A percentile compares a stretch with the other conserved stretches of the same genome.
These are phyloP conservation scores for Salix dunnii DNA, from an alignment of 345 rosid genomes.

Conservation along the genomic window DNA sequence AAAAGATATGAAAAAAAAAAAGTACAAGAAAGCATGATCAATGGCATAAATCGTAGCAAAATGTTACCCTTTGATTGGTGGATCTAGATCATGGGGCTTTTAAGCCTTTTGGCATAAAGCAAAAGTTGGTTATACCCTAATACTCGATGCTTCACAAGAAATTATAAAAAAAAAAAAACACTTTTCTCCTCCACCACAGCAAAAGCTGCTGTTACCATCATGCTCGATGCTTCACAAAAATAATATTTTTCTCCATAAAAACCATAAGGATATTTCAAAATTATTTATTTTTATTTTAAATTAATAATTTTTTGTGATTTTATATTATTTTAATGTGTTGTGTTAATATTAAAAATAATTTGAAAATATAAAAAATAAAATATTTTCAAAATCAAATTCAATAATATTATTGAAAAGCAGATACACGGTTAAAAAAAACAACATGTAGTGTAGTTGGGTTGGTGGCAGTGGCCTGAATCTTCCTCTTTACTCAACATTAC, in stretches of 20 bases:
- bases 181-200: background rate
- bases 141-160: background rate
- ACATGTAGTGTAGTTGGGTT: background rate
- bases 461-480: conserved; percentile 23
- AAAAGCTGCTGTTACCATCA: conserved; percentile 6
- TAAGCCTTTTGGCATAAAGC: conserved; percentile 19
- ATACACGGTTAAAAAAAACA: too few species aligned
- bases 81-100: conserved; percentile 39
- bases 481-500: conserved; percentile 14
- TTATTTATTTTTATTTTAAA: too few species aligned
- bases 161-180: too few species aligned
- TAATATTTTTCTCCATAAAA: background rate
- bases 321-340: too few species aligned
- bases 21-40: background rate
- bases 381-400: too few species aligned
- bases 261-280: background rate
- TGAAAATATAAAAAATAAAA: too few species aligned
- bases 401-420: too few species aligned
- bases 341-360: too few species aligned
- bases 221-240: too few species aligned
- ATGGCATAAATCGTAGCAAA: conserved; percentile 8
- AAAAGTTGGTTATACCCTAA: conserved; percentile 8
- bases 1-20: too few species aligned
- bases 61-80: conserved; percentile 26
- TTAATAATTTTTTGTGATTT: too few species aligned